Evolutionary conservation across 164 flowering plant genomes (phyloP), one percentile per base, ranked within the genome.

Genomic region (Warburgia ugandensis): DNA sequence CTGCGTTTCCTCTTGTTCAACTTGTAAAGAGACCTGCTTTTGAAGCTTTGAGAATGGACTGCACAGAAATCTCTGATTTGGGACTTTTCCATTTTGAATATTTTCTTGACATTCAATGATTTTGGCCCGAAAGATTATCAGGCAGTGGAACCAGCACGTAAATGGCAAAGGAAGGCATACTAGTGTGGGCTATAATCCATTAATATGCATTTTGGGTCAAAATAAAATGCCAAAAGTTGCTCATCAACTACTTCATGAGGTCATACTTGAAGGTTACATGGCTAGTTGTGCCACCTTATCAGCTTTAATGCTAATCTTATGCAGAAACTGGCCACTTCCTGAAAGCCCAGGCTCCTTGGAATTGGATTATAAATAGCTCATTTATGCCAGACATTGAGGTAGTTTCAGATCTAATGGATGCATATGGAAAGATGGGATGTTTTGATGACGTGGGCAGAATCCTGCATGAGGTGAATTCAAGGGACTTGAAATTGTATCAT

Each of bases 321-420:
- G 88, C 83, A n/a, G 69, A 77, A 6, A 72, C 77, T 65, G 88
- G 79, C 19, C 52, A 64, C 35, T 40, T 70, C 7, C 33, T 64
- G 5, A 61, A 76, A 48, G 79, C 85, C 13, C 58, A 61, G 45
- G 62, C 61, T 3, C 32, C 77, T 19, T 86, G 90, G 83, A 78
- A 78, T 46, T 77, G 74, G 51, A 55, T 78, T 26, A 28, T 77
- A n/a, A 61, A 72, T 56, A 81, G 86, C 51, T 77, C 84, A 13
- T 80, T 54, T 25, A 48, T 55, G 37, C 88, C 83, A 21, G 45
- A 54, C 54, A 45, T 67, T 30, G 59, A 63, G 17, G 17, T 73
- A n/a, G 64, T 90, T 54, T 70, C 86, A 1, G 39, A 59, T 23
- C n/a, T n/a, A n/a, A n/a, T n/a, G n/a, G n/a, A n/a, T n/a, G n/a